Evolutionary conservation across 1,284 basidiomycete genomes (phyloP), one percentile per base, ranked within the genome.

Genomic region (Pisolithus thermaeus): DNA sequence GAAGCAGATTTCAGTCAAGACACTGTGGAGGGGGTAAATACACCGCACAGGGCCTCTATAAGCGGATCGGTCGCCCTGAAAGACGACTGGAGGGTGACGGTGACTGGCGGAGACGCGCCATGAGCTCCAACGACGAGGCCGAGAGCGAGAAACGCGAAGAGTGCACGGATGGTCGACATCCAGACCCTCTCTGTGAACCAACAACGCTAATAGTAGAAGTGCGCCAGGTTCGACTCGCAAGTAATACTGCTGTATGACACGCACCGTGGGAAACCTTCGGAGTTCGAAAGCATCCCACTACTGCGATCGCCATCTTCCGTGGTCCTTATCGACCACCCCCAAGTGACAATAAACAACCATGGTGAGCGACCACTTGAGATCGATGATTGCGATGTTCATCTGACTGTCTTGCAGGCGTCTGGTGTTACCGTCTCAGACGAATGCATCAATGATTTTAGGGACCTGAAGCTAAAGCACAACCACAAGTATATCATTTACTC

Each of bases 401-500:
- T 51, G 2, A 54, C n/a, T 1, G 8, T 36, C 57, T 35, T n/a
- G n/a, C 55, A 92, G 90, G 73, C 88, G 60, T 93, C 90, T 63
- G 92, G 93, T 58, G 84, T 94, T 62, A 65, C 67, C 58, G 82
- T 85, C 59, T 72, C 78, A 72, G 58, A 67, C 11, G 60, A 73
- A 4, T 93, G 91, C 71, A 61, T 92, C 54, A 65, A 70, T 2
- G 69, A 69, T 51, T 97, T 76, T 79, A 80, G 86, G 68, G 71
- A 79, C 47, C 81, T 97, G 66, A 97, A 97, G 78, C 74, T 90
- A 45, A 78, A 80, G 66, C 92, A 92, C 79, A 88, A 83, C 74
- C 59, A 70, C 74, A 91, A 91, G 72, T 98, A 91, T 79, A 87
- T 97, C 75, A 80, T 94, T 73, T 97, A 82, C 78, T 78, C 69